Conservation (phyloP, 139 green algal genomes). For the Penium margaritaceum region DNA sequence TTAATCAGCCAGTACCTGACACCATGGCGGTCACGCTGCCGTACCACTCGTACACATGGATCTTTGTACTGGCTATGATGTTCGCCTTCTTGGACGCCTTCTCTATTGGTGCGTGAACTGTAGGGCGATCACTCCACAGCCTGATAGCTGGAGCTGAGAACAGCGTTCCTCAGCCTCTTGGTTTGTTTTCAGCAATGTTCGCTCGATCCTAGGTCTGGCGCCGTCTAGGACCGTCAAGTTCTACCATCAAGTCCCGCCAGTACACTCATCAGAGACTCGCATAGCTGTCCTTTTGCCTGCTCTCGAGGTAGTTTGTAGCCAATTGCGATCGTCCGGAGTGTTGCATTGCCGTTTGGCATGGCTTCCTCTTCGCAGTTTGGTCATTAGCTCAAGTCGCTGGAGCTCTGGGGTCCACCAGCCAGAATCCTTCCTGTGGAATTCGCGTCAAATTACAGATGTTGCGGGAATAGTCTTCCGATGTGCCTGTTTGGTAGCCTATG, state of each 20-base stretch:
- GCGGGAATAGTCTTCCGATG: too few species aligned
- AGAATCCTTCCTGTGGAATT: too few species aligned
- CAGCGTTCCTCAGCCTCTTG: neutral
- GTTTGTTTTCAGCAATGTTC: neutral
- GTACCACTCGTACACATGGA: slow-evolving; percentile 31
- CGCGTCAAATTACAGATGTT: too few species aligned
- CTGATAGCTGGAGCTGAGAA: neutral
- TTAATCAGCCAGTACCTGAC: too few species aligned
- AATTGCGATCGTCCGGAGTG: too few species aligned
- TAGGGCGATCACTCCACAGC: slow-evolving; percentile 1
- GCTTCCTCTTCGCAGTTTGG: too few species aligned
- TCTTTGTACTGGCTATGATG: slow-evolving; percentile 19
- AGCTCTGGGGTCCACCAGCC: too few species aligned
- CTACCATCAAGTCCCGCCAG: neutral
- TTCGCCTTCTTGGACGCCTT: slow-evolving; percentile 13
- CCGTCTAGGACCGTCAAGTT: neutral
- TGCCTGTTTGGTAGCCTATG: too few species aligned
- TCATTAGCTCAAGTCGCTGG: too few species aligned
- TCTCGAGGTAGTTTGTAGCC: too few species aligned
- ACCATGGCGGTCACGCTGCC: too few species aligned
- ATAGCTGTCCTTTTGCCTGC: neutral
- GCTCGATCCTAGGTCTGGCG: neutral
- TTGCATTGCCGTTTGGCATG: too few species aligned
- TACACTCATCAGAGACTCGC: neutral
- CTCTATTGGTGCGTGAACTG: slow-evolving; percentile 44